These are phyloP conservation scores for Colletotrichum tamarilloi DNA, from an alignment of 2,329 filamentous ascomycete species.

Conservation along the genomic window DNA sequence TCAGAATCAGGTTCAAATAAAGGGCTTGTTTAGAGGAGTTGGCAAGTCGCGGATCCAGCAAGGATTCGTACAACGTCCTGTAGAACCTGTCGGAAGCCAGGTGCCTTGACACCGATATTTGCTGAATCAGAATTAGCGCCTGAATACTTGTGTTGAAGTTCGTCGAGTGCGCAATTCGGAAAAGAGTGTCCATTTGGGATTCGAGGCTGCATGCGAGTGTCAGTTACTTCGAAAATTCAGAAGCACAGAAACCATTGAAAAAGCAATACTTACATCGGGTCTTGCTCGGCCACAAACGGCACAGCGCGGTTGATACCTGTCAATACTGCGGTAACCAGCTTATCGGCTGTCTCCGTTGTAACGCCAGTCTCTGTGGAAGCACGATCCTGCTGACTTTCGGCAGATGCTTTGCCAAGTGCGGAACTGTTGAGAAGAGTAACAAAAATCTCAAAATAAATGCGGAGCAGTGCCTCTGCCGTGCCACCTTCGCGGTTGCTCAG, in stretches of 20 bases:
- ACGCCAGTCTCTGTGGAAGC: conserved; percentile 29
- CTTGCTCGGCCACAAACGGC: conserved; percentile 87
- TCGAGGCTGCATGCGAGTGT: conserved; percentile 68
- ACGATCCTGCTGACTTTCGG: conserved; percentile 3
- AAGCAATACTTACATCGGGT: conserved; percentile 69
- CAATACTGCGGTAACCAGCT: conserved; percentile 89
- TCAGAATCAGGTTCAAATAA: conserved; percentile 92
- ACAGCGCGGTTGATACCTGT: conserved; percentile 97
- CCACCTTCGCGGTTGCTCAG: conserved; percentile 85
- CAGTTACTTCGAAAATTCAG: neutral
- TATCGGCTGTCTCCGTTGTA: conserved; percentile 81
- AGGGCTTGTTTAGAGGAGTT: conserved; percentile 95
- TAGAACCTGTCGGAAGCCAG: conserved; percentile 92
- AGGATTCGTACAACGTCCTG: conserved; percentile 92
- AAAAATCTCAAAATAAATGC: conserved; percentile 94
- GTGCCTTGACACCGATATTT: conserved; percentile 84
- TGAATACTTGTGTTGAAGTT: conserved; percentile 99
- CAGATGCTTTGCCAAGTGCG: conserved; percentile 19
- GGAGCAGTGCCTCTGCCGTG: conserved; percentile 82
- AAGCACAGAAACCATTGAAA: conserved; percentile 35
- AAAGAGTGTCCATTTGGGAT: conserved; percentile 91
- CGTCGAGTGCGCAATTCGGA: conserved; percentile 94
- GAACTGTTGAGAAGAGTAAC: conserved; percentile 77
- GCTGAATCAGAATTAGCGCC: conserved; percentile 93
- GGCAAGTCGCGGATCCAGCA: conserved; percentile 88